These are phyloP conservation scores for Mesotaenium endlicherianum DNA, from an alignment of 139 green algal species.

Conservation along the genomic window DNA sequence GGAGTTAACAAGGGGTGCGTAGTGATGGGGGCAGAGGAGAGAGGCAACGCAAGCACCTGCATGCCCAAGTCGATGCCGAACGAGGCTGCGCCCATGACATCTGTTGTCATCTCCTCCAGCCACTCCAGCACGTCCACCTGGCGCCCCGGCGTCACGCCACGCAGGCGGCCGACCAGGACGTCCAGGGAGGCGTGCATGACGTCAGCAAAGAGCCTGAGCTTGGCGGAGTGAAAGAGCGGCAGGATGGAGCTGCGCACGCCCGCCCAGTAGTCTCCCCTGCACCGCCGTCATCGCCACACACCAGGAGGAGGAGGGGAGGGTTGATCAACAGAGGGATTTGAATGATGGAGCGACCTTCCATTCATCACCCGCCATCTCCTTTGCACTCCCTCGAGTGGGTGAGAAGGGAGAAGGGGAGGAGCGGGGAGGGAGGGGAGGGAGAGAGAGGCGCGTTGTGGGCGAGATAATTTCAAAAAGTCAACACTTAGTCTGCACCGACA, in stretches of 20 bases:
- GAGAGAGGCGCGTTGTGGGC: too few relatives aligned
- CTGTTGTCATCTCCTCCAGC: slow-evolving; percentile 3
- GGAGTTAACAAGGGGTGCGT: background rate
- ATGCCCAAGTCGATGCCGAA: background rate
- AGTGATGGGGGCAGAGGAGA: background rate
- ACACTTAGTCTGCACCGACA: too few relatives aligned
- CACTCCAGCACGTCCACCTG: background rate
- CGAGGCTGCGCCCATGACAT: slow-evolving; percentile 5
- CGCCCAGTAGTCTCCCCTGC: slow-evolving; percentile 29
- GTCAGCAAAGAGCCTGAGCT: background rate
- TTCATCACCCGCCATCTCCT: too few relatives aligned
- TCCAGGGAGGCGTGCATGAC: background rate
- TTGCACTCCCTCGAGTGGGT: too few relatives aligned
- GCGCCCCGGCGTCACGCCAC: background rate
- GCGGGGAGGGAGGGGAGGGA: too few relatives aligned
- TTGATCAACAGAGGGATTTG: background rate
- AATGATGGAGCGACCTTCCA: background rate
- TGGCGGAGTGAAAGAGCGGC: slow-evolving; percentile 29
- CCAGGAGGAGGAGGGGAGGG: background rate
- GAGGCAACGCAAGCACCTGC: slow-evolving; percentile 1
- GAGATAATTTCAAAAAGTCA: too few relatives aligned
- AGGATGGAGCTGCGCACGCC: background rate
- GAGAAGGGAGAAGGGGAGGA: too few relatives aligned
- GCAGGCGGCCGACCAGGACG: background rate
- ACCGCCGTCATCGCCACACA: background rate